Conservation (phyloP, 1,284 basidiomycete species). For the Rhodotorula mucilaginosa region DNA sequence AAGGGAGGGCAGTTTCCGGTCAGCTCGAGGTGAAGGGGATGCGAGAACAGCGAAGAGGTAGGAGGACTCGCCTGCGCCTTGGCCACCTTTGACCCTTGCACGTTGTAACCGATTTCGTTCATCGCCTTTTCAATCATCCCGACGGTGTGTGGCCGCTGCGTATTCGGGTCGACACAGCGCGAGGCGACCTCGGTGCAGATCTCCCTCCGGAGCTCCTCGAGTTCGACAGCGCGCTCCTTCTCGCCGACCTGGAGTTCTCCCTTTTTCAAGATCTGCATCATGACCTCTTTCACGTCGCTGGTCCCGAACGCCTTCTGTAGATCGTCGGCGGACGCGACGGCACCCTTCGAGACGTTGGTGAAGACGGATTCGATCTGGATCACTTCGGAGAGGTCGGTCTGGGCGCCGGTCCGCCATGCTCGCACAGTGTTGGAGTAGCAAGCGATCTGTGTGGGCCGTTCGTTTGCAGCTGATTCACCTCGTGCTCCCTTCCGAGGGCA, state of each 20-base stretch:
- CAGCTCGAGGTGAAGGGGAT: not conserved
- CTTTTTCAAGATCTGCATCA: conserved; percentile 91
- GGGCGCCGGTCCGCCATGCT: conserved; percentile 89
- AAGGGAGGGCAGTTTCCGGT: not conserved
- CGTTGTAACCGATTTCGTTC: conserved; percentile 87
- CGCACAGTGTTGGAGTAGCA: conserved; percentile 97
- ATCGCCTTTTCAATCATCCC: conserved; percentile 98
- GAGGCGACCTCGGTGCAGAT: conserved; percentile 92
- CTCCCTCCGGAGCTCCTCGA: conserved; percentile 78
- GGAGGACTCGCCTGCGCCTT: conserved; percentile 70
- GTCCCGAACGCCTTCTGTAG: conserved; percentile 88
- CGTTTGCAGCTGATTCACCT: not conserved
- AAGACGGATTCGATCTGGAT: conserved; percentile 94
- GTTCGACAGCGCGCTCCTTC: conserved; percentile 89
- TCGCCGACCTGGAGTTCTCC: conserved; percentile 97
- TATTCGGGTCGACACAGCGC: conserved; percentile 90
- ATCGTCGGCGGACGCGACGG: conserved; percentile 83
- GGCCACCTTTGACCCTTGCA: conserved; percentile 81
- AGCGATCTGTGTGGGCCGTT: conserved; percentile 64
- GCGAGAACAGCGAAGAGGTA: not conserved
- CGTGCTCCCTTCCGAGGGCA: not conserved
- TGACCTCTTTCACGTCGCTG: conserved; percentile 66
- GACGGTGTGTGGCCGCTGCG: conserved; percentile 84
- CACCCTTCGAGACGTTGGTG: conserved; percentile 93
- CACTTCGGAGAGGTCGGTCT: conserved; percentile 92